A percentile compares a stretch with the other conserved stretches of the same genome.
phyloP scores from a whole-genome alignment of 2,329 filamentous ascomycete genomes.

The Trichocomaceae sp. region DNA sequence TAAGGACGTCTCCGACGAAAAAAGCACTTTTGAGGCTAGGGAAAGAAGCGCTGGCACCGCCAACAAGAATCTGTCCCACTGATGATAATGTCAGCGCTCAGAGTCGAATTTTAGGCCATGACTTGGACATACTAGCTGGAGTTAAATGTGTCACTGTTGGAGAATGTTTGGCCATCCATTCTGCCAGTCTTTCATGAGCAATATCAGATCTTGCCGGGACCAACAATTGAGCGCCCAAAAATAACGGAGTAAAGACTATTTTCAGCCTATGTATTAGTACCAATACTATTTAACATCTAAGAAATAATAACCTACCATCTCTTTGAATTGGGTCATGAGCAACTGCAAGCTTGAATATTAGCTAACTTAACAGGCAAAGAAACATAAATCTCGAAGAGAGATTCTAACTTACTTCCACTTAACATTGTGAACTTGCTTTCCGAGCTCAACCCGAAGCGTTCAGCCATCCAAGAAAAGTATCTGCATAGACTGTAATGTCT shows the following conservation, averaged over 20 bases:
- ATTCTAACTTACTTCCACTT: conserved; percentile 51
- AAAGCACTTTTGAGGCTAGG: conserved; percentile 71
- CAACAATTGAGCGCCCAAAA: conserved; percentile 71
- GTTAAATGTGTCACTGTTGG: conserved; percentile 83
- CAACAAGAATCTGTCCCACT: conserved; percentile 93
- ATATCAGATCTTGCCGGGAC: conserved; percentile 79
- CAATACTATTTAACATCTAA: neutral
- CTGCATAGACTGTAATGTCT: conserved; percentile 78
- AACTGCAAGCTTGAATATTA: conserved; percentile 31
- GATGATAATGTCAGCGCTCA: neutral
- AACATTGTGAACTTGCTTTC: conserved; percentile 75
- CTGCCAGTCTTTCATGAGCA: conserved; percentile 72
- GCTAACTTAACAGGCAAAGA: neutral
- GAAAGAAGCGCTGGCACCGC: conserved; percentile 70
- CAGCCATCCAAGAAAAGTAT: conserved; percentile 91
- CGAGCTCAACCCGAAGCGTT: conserved; percentile 67
- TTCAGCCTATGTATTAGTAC: neutral
- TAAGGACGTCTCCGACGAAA: conserved; percentile 87
- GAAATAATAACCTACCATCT: conserved; percentile 45
- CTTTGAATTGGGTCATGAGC: conserved; percentile 55
- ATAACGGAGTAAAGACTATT: conserved; percentile 75
- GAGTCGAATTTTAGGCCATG: neutral
- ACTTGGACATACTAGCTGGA: conserved; percentile 51
- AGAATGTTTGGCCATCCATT: conserved; percentile 74
- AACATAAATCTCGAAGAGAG: neutral